Conservation (phyloP, 2,329 filamentous ascomycete genomes). For the Xylaria sp. region DNA sequence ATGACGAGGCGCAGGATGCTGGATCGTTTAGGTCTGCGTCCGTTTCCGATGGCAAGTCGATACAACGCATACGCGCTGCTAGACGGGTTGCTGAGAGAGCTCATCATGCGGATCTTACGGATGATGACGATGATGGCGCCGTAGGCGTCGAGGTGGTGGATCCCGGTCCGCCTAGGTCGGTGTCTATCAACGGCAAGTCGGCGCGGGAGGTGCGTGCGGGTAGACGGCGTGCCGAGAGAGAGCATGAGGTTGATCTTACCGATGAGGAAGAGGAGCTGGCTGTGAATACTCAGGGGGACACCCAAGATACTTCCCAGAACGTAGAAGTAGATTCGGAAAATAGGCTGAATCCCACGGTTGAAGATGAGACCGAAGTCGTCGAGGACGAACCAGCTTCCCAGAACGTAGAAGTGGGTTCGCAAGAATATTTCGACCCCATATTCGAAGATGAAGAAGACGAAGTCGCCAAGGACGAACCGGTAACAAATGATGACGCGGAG, state of each 20-base stretch:
- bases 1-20: neutral
- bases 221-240: neutral
- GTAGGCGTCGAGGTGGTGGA: neutral
- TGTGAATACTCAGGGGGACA: neutral
- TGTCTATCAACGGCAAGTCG: neutral
- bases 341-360: too few species aligned
- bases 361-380: too few species aligned
- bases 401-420: too few species aligned
- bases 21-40: neutral
- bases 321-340: too few species aligned
- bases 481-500: neutral
- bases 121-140: neutral
- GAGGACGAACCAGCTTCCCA: too few species aligned
- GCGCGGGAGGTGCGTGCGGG: neutral
- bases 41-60: neutral
- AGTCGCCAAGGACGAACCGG: neutral
- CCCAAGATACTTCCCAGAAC: neutral
- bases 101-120: neutral
- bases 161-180: neutral
- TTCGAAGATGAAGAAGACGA: neutral
- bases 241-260: neutral
- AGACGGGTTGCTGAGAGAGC: conserved; percentile 13
- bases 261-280: neutral
- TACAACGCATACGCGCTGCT: conserved; percentile 12
- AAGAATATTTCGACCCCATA: neutral